Base-by-base conservation (phyloP, 2,329 filamentous ascomycete genomes). In the Fusarium sp. region DNA sequence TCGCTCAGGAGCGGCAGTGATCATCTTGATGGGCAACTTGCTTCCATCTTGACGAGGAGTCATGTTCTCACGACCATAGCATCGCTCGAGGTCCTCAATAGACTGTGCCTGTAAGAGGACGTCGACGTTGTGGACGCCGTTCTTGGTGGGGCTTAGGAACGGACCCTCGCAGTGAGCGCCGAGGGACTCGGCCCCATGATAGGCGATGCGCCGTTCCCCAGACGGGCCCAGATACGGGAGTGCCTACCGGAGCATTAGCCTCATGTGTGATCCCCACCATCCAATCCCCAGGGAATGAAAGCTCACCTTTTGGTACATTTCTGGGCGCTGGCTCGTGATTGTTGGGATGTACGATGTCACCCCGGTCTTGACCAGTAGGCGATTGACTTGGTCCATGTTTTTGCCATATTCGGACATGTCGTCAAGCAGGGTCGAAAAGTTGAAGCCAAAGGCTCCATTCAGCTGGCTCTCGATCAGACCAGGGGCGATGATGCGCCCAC, bases 101-200 rank as follows among this genome's bases (percentile, higher is more conserved):
- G 87, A 89, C 45, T 90, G 83, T 13, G 90, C 92, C 59, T 90
- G 84, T 45, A 88, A 90, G 52, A 98, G 87, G 18, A 97, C 93
- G 65, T 92, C 89, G 20, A 88, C 85, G 79, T 93, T 94, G 86
- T 98, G 95, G 41, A 97, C 92, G 60, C 95, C 95, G 79, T 97
- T 97, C 81, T 96, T 96, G 56, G 90, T 90, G 0, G 93, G 92
- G 78, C 87, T 94, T 65, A 98, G 87, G 83, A 98, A 98, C 0
- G 95, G 95, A 0, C 95, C 95, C 86, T 98, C 95, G 80, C 94
- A 93, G 80, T 98, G 95, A 4, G 95, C 95, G 33, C 95, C 95
- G 16, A 98, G 89, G 0, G 94, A 97, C 84, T 98, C 95, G 57
- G 94, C 92, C 54, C 95, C 95, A 72, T 94, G 90, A 45, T 86